A percentile compares a stretch with the other conserved stretches of the same genome.
phyloP scores from a whole-genome alignment of 495 filamentous ascomycete genomes.

The Durotheca rogersii region DNA sequence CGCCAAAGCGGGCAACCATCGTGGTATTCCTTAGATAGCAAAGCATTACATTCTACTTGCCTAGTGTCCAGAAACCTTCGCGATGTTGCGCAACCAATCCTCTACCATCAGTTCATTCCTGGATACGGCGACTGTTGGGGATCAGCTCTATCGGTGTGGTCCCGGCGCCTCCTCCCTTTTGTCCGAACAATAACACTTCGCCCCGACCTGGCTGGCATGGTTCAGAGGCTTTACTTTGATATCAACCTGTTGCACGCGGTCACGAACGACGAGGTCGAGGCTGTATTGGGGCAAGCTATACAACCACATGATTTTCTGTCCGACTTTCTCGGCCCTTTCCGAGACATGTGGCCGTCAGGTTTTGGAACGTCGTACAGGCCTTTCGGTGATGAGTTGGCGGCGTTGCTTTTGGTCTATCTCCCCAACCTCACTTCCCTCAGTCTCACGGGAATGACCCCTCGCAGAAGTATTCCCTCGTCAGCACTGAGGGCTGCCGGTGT shows the following conservation, averaged over 20 bases:
- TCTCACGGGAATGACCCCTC: background rate
- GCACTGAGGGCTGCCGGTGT: conserved; percentile 20
- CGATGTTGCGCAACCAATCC: conserved; percentile 16
- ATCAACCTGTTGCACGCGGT: background rate
- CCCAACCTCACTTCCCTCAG: conserved; percentile 12
- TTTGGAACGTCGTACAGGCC: conserved; percentile 4
- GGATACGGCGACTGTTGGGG: conserved; percentile 15
- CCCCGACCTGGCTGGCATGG: conserved; percentile 11
- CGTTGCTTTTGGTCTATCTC: conserved; percentile 20
- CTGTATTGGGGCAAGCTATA: conserved; percentile 6
- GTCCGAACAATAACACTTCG: conserved; percentile 5
- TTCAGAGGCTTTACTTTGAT: conserved; percentile 3
- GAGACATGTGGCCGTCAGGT: no score
- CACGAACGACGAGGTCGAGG: conserved; percentile 1
- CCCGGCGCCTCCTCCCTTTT: conserved; percentile 15
- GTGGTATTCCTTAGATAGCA: conserved; percentile 19
- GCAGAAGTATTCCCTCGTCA: conserved; percentile 7
- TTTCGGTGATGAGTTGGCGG: conserved; percentile 6
- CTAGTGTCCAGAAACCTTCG: conserved; percentile 18
- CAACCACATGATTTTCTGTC: conserved; percentile 13
- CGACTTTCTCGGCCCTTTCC: conserved; percentile 20
- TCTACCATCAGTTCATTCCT: conserved; percentile 22
- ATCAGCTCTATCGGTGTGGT: conserved; percentile 1
- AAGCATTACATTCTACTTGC: conserved; percentile 15
- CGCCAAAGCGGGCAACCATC: conserved; percentile 2